Evolutionary conservation across 2,329 filamentous ascomycete genomes (phyloP).

Genomic region (Neospermospora avenae): DNA sequence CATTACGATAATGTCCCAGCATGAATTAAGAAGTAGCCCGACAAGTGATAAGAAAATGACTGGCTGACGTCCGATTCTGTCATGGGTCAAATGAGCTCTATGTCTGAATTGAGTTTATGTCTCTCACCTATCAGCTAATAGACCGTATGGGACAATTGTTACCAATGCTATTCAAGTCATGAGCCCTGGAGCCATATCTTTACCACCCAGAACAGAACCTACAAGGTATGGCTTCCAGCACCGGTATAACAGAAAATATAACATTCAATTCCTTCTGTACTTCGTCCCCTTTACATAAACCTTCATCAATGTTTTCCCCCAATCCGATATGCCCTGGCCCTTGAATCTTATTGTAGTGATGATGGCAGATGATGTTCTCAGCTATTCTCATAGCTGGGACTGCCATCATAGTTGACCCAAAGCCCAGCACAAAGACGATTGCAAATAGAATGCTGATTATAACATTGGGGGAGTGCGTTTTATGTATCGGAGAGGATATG

Average conservation of each 20-base stretch:
- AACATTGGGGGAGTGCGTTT: constrained; percentile 28
- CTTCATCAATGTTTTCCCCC: constrained; percentile 36
- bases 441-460: constrained; percentile 35
- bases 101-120: too few relatives aligned
- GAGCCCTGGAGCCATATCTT: not conserved
- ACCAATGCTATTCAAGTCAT: constrained; percentile 26
- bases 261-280: constrained; percentile 30
- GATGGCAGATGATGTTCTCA: constrained; percentile 41
- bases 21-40: constrained; percentile 32
- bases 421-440: constrained; percentile 33
- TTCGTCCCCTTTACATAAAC: constrained; percentile 36
- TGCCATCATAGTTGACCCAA: constrained; percentile 33
- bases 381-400: constrained; percentile 38
- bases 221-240: constrained; percentile 34
- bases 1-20: constrained; percentile 35
- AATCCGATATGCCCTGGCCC: constrained; percentile 26
- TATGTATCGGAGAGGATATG: constrained; percentile 12
- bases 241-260: not conserved
- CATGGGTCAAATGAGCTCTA: constrained; percentile 8
- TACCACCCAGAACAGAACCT: constrained; percentile 7
- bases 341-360: constrained; percentile 34
- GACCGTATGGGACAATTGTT: constrained; percentile 39
- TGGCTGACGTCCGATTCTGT: constrained; percentile 37
- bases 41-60: constrained; percentile 35
- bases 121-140: constrained; percentile 38